Base-by-base conservation (phyloP, 352 stramenopile genomes). In the Pythium folliculosum region DNA sequence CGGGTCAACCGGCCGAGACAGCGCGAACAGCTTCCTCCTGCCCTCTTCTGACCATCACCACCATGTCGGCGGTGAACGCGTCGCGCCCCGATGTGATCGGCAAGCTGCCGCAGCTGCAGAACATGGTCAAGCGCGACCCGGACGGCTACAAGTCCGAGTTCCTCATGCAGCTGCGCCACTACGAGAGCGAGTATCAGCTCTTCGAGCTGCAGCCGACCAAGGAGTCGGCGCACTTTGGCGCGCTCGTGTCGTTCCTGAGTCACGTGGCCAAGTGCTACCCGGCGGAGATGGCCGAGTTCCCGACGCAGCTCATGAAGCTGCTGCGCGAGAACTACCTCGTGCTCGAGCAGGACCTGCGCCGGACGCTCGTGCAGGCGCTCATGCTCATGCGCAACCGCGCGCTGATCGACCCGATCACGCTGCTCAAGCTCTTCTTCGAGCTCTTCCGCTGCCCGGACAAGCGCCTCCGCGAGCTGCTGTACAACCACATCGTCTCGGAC, bases 111-210 rank as follows among this genome's bases (percentile, higher is more conserved):
- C 94, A 98, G 82, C 86, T 99, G 52, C 97, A 99, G 86, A 99
- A 99, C 84, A 92, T 99, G 71, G 97, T 99, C 40, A 99, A 99
- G 84, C 91, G 98, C 35, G 97, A 99, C 76, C 96, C 97, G 10
- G 68, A 86, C 47, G 95, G 89, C 56, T 99, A 99, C 84, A 83
- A 88, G 55, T 94, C 96, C 60, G 98, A 99, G 82, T 99, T 99
- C 79, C 84, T 98, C 72, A 97, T 98, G 77, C 97, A 99, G 81
- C 63, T 96, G 58, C 93, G 93, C 40, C 96, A 98, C 77, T 98
- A 98, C 67, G 81, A 98, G 75, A 98, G 92, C 68, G 91, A 99
- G 77, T 92, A 98, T 69, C 85, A 96, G 65, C 95, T 99, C 64
- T 97, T 99, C 67, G 80, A 95, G 65, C 82, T 99, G 38, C 90